phyloP scores from a whole-genome alignment of 495 filamentous ascomycete species.

The Aspergillus incahuasiensis region DNA sequence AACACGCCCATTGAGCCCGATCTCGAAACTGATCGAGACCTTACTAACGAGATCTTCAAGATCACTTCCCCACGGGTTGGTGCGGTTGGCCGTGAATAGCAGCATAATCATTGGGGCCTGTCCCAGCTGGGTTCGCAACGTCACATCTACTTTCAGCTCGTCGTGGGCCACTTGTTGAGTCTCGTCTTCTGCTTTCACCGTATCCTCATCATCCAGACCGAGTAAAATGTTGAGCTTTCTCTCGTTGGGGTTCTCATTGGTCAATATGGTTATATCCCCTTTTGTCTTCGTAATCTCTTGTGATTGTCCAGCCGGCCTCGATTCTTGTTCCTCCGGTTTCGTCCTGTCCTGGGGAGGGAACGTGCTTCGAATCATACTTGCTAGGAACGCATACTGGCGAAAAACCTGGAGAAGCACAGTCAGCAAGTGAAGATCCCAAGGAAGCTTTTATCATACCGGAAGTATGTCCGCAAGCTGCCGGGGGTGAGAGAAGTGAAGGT shows the following conservation, averaged over 20 bases:
- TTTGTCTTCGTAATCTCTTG: conserved; percentile 2
- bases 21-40: conserved; percentile 48
- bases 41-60: conserved; percentile 11
- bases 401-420: conserved; percentile 40
- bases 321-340: neutral
- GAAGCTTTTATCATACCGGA: conserved; percentile 39
- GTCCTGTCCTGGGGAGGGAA: conserved; percentile 36
- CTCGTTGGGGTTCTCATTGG: conserved; percentile 40
- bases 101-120: conserved; percentile 43
- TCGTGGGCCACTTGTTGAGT: conserved; percentile 5
- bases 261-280: conserved; percentile 26
- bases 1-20: conserved; percentile 59
- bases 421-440: neutral
- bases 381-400: conserved; percentile 69
- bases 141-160: conserved; percentile 42
- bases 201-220: neutral
- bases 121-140: conserved; percentile 40
- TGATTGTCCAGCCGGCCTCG: neutral
- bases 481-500: conserved; percentile 82
- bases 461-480: conserved; percentile 75
- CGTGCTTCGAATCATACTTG: conserved; percentile 57
- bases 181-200: neutral
- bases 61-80: neutral
- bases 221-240: conserved; percentile 31
- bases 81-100: conserved; percentile 30